Percentiles rank a stretch among this genome's conserved stretches.
These are phyloP conservation scores for Acacia confusa DNA, from an alignment of 306 rosid genomes.

Conservation along the genomic window DNA sequence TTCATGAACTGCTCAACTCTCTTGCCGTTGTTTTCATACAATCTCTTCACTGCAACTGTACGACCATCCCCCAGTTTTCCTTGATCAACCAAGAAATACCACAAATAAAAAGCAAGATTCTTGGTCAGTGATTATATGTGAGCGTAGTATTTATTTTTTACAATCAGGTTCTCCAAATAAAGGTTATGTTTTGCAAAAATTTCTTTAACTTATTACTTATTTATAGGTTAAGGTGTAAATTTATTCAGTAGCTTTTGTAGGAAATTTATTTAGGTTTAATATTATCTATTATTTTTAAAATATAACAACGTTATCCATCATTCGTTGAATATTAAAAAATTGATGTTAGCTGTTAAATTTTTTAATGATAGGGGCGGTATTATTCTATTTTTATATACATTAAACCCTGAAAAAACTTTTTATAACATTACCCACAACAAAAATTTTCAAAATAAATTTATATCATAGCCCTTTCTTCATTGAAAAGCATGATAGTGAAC, in stretches of 20 bases:
- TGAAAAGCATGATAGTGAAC: not conserved
- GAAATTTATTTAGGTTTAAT: no score
- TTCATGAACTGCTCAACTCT: conserved; percentile 45
- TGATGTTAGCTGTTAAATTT: no score
- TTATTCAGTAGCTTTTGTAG: fast-evolving
- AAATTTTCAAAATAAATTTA: no score
- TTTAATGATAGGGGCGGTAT: no score
- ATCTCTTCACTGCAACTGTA: conserved; percentile 39
- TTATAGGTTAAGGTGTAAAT: no score
- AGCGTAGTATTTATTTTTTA: not conserved
- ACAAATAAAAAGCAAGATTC: not conserved
- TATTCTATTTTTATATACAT: no score
- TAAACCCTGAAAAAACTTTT: no score
- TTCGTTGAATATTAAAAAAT: no score
- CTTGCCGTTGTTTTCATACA: conserved; percentile 31
- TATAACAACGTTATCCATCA: no score
- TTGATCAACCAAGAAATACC: conserved; percentile 21
- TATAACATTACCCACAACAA: no score
- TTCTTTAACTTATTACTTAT: not conserved
- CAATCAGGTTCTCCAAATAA: not conserved
- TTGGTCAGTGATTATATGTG: conserved; percentile 11
- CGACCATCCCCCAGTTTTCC: conserved; percentile 53
- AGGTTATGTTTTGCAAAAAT: not conserved
- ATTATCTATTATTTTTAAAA: no score
- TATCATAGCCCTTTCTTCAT: not conserved